Conservation (phyloP, 176 grass and related monocot genomes). For the Alopecurus myosuroides region DNA sequence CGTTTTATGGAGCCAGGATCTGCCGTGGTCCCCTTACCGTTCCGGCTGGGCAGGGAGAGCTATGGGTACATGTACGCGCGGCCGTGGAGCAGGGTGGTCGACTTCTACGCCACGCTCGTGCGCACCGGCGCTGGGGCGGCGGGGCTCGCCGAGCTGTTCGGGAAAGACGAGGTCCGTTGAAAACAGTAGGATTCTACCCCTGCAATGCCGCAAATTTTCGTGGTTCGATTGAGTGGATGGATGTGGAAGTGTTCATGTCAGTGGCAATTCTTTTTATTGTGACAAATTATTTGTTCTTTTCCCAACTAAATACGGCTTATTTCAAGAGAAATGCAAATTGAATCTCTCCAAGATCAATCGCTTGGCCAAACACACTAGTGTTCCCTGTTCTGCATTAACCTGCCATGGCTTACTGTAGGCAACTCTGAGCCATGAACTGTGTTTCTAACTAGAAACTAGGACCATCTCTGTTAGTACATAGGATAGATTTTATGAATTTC, state of each 20-base stretch:
- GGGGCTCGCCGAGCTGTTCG: conserved; percentile 53
- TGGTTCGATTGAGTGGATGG: neutral
- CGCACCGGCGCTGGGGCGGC: conserved; percentile 31
- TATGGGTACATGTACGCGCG: conserved; percentile 66
- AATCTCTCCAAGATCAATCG: neutral
- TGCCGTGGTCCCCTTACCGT: neutral
- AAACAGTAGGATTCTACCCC: neutral
- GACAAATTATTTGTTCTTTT: neutral
- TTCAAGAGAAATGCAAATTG: neutral
- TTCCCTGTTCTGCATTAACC: neutral
- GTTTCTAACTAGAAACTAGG: neutral
- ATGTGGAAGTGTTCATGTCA: neutral
- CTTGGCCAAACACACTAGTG: neutral
- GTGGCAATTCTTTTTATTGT: neutral
- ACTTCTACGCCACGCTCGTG: conserved; percentile 73
- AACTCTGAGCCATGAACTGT: neutral
- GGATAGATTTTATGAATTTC: neutral
- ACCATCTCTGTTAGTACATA: neutral
- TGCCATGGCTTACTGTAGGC: neutral
- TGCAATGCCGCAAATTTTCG: neutral
- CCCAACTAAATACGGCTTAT: neutral
- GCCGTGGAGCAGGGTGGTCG: conserved; percentile 69
- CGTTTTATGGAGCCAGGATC: neutral
- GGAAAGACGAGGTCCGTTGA: conserved; percentile 30
- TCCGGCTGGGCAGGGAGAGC: conserved; percentile 52